Evolutionary conservation across 129 eudicot genomes (phyloP).

Genomic region (Rutidosis leptorrhynchoides): DNA sequence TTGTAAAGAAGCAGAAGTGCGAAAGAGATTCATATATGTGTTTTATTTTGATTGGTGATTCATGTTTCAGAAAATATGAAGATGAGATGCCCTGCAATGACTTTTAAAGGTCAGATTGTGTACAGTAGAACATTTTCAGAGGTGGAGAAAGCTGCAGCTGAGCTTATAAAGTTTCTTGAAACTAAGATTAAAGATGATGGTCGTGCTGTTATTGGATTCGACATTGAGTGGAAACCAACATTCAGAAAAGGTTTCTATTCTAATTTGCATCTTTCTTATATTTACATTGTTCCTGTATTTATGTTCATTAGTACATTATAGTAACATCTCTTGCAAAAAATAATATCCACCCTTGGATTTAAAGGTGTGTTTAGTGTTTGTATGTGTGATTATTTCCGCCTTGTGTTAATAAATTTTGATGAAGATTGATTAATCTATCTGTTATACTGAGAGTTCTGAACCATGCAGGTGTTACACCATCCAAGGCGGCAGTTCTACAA

Average conservation of each 20-base stretch:
- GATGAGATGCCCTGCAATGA: conserved; percentile 46
- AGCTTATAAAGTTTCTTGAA: conserved; percentile 56
- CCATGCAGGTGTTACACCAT: conserved; percentile 57
- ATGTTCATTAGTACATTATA: too few relatives aligned
- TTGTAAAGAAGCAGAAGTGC: too few relatives aligned
- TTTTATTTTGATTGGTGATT: conserved; percentile 13
- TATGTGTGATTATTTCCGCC: too few relatives aligned
- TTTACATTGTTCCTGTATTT: background rate
- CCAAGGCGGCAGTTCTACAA: conserved; percentile 84
- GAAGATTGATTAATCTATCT: too few relatives aligned
- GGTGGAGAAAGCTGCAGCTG: conserved; percentile 70
- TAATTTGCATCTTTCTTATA: background rate
- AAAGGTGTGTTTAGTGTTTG: too few relatives aligned
- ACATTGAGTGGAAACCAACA: conserved; percentile 83
- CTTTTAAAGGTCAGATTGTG: conserved; percentile 60
- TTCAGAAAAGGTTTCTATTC: conserved; percentile 52
- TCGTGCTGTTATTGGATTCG: conserved; percentile 57
- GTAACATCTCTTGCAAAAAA: too few relatives aligned
- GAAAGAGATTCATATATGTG: too few relatives aligned
- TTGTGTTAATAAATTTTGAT: too few relatives aligned
- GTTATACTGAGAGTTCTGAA: conserved; percentile 20
- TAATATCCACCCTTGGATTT: too few relatives aligned
- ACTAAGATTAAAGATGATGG: conserved; percentile 43
- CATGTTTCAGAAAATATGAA: conserved; percentile 34
- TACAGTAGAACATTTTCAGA: conserved; percentile 67